Percentiles rank a stretch among this genome's conserved stretches.
Evolutionary conservation across 495 filamentous ascomycete genomes (phyloP).

Genomic region (Tuber calosporum): DNA sequence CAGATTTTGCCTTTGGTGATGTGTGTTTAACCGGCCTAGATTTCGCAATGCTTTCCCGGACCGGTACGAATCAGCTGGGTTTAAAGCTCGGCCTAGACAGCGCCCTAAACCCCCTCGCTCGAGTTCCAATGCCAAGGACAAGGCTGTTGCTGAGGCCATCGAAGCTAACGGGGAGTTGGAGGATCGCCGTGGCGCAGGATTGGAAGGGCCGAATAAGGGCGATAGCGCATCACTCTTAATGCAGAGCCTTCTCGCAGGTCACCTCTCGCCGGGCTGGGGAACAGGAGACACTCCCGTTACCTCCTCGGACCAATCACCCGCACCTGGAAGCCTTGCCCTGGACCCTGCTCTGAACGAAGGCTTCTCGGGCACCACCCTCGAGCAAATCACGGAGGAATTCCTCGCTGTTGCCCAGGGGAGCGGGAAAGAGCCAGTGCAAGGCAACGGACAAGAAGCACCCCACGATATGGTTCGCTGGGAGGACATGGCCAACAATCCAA

Average conservation of each 20-base stretch:
- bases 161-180: slow-evolving; percentile 27
- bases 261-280: slow-evolving; percentile 29
- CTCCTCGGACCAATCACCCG: slow-evolving; percentile 38
- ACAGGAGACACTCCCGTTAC: slow-evolving; percentile 24
- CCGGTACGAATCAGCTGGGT: slow-evolving; percentile 39
- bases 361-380: slow-evolving; percentile 32
- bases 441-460: slow-evolving; percentile 16
- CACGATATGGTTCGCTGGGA: slow-evolving; percentile 40
- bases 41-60: slow-evolving; percentile 42
- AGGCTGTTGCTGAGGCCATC: slow-evolving; percentile 11
- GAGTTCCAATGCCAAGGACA: slow-evolving; percentile 18
- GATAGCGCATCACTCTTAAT: slow-evolving; percentile 32
- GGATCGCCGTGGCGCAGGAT: slow-evolving; percentile 22
- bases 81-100: slow-evolving; percentile 41
- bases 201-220: slow-evolving; percentile 31
- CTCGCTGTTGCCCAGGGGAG: slow-evolving; percentile 32
- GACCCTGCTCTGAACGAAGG: slow-evolving; percentile 37
- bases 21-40: slow-evolving; percentile 24
- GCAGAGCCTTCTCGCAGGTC: slow-evolving; percentile 34
- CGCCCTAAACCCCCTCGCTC: slow-evolving; percentile 37
- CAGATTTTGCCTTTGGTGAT: slow-evolving; percentile 15
- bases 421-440: slow-evolving; percentile 22
- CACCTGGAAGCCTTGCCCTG: slow-evolving; percentile 35
- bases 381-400: slow-evolving; percentile 38
- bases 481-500: slow-evolving; percentile 40